These are phyloP conservation scores for Boletus barrowsii DNA, from an alignment of 768 basidiomycete species.

Conservation along the genomic window DNA sequence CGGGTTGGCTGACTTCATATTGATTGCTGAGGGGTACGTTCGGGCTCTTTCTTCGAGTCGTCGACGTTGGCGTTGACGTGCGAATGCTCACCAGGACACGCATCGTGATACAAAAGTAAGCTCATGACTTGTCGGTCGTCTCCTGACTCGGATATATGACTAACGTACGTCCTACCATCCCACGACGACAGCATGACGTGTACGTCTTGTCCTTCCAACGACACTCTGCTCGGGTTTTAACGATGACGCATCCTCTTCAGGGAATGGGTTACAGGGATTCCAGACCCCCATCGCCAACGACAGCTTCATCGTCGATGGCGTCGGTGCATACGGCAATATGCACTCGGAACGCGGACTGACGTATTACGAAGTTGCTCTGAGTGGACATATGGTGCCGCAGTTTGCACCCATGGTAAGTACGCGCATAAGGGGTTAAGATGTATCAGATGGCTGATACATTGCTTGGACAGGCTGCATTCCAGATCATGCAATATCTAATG, in stretches of 20 bases:
- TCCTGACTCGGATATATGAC: no score
- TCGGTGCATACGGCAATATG: conserved; percentile 62
- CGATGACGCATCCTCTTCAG: conserved; percentile 11
- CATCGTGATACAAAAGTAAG: conserved; percentile 65
- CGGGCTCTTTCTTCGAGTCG: background rate
- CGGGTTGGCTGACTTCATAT: conserved; percentile 68
- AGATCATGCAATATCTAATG: conserved; percentile 67
- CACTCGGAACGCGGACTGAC: conserved; percentile 69
- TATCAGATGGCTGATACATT: background rate
- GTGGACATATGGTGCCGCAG: conserved; percentile 76
- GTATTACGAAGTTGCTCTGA: conserved; percentile 62
- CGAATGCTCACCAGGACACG: conserved; percentile 39
- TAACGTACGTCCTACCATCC: no score
- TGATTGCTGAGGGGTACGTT: conserved; percentile 70
- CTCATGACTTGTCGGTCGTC: background rate
- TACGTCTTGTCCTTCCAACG: conserved; percentile 15
- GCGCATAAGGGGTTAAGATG: no score
- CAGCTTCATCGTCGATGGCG: conserved; percentile 66
- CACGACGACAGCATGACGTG: conserved; percentile 37
- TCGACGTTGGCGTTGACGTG: no score
- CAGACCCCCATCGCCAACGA: conserved; percentile 63
- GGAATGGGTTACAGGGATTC: conserved; percentile 70
- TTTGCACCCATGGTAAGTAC: conserved; percentile 52
- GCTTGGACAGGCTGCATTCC: conserved; percentile 54
- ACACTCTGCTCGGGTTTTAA: no score